Percentiles rank a stretch among this genome's conserved stretches.
These are phyloP conservation scores for Globisporangium middletonii DNA, from an alignment of 352 stramenopile species.

Conservation along the genomic window DNA sequence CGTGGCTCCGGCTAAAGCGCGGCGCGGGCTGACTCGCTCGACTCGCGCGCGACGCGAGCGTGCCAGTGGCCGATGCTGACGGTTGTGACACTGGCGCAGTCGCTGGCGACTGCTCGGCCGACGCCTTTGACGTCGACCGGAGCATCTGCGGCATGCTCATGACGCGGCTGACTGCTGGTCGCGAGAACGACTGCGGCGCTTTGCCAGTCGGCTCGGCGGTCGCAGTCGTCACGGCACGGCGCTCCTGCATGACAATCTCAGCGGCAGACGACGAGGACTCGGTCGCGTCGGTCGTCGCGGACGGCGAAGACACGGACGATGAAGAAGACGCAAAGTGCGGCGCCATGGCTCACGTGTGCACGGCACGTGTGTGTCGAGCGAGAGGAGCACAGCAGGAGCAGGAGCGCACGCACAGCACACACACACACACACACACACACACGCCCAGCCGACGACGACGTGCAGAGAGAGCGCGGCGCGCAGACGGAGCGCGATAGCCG, in stretches of 20 bases:
- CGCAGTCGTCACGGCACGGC: background rate
- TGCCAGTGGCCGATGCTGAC: background rate
- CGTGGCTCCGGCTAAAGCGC: slow-evolving; percentile 3
- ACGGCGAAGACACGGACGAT: background rate
- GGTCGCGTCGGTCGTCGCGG: slow-evolving; percentile 6
- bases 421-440: background rate
- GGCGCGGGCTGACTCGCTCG: background rate
- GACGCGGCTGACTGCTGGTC: background rate
- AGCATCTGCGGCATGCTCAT: slow-evolving; percentile 15
- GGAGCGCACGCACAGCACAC: background rate
- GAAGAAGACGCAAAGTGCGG: slow-evolving; percentile 14
- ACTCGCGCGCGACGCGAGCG: background rate
- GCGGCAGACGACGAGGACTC: slow-evolving; percentile 1
- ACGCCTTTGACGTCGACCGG: slow-evolving; percentile 5
- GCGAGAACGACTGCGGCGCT: background rate
- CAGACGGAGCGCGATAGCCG: background rate
- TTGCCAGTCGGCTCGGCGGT: background rate
- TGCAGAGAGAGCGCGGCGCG: too few relatives aligned
- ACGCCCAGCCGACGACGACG: too few relatives aligned
- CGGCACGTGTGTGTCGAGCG: background rate
- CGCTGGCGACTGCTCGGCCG: slow-evolving; percentile 1
- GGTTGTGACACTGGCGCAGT: background rate
- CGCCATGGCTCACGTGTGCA: slow-evolving; percentile 7
- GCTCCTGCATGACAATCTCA: background rate
- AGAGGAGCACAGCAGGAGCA: background rate